Evolutionary conservation across 2,329 filamentous ascomycete genomes (phyloP), one percentile per base, ranked within the genome.

Genomic region (Sporothrix protearum): DNA sequence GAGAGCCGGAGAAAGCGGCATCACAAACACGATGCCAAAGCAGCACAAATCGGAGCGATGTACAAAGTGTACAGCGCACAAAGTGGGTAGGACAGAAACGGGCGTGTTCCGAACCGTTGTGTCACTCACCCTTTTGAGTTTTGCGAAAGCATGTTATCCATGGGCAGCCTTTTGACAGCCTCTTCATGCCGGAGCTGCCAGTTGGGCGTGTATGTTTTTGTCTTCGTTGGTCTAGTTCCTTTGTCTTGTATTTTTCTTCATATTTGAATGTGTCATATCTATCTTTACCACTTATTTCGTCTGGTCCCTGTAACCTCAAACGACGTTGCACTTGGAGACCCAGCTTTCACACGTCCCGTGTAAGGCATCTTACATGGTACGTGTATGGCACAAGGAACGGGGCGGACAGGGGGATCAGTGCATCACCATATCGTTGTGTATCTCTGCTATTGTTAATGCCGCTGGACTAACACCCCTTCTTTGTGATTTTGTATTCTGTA

Each of bases 371-470:
- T 45, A 45, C 59, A 64, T 45, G 33, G 36, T 8, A n/a, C n/a
- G n/a, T n/a, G n/a, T n/a, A 64, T 28, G 36, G 63, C 63, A 66
- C 63, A 66, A 64, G n/a, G 66, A 53, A 36, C 66, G 49, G 66
- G 6, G 30, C 33, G 49, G 55, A 55, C 66, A 68, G 66, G 66
- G 66, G 66, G 66, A 57, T 68, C 66, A 55, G 66, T 49, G n/a
- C 47, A 55, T 68, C 49, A 33, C 42, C 33, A 33, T 59, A 28
- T 49, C 25, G 69, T 68, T 68, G 70, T 53, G 55, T 49, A 68
- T 57, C 47, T 22, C 49, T 68, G 66, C 45, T 33, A 55, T 70
- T 66, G 66, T 72, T 53, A 42, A 68, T 68, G 66, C 66, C 66
- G 66, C 66, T 45, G 49, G 33, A 55, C 33, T 14, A 42, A 55